Base-by-base conservation (phyloP, 2,329 filamentous ascomycete species). In the Lachnellula arida region DNA sequence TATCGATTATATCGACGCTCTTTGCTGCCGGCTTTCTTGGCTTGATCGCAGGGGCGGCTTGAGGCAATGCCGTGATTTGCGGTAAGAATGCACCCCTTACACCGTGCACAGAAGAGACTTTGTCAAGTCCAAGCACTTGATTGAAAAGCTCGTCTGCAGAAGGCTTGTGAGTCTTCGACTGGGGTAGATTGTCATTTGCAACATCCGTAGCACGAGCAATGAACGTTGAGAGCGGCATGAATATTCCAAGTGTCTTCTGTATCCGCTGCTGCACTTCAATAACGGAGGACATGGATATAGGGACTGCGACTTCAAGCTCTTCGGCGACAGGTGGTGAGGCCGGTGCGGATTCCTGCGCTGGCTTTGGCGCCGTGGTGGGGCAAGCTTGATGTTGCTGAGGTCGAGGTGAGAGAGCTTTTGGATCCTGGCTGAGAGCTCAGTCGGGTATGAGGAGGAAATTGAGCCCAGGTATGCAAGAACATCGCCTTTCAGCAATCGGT, bases 401-500 rank as follows among this genome's bases (percentile, higher is more conserved):
- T 99, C 93, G 52, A 99, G 84, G 72, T 95, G 91, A 43, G 82
- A 77, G 49, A 94, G 83, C 72, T 91, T 87, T 58, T 83, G 78
- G 69, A 96, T 86, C 51, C 84, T 85, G 56, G 81, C 77, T 54
- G 89, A 88, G 64, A 91, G 81, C 59, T 84, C 78, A 22, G 82
- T 80, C 2, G 93, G 88, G 63, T 89, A 88, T 57, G 85, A 79
- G 60, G 85, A 77, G 58, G 86, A 78, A 67, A 97, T 90, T 64
- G 80, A 78, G 60, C 94, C 94, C 15, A 97, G 74, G 72, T 93
- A 94, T 48, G 91, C 92, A 53, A 99, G 84, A 6, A 99, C 87
- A 70, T 99, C 94, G 54, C 94, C 94, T 80, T 99, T 99, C 60
- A 99, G 81, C 53, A 99, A 78, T 59, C 94, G 86, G 56, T 92